phyloP scores from a whole-genome alignment of 768 basidiomycete species.

The Serpula lacrymans region DNA sequence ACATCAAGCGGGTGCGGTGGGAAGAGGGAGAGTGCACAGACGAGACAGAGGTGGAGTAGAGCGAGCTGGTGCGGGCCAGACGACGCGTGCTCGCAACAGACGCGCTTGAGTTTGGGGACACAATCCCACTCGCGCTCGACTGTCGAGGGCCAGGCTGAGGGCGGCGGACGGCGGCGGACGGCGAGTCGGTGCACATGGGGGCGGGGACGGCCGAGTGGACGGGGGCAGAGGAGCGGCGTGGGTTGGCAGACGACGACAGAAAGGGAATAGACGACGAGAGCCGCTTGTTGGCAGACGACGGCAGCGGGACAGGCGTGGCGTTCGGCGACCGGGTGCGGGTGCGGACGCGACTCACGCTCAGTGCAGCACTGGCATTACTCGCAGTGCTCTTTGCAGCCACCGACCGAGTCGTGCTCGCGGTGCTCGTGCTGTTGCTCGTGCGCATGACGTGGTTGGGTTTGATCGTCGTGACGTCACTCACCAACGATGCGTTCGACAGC shows the following conservation, averaged over 20 bases:
- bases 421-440: slow-evolving; percentile 23
- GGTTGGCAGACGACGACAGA: slow-evolving; percentile 29
- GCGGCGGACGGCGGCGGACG: slow-evolving; percentile 25
- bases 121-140: slow-evolving; percentile 12
- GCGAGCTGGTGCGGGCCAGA: slow-evolving; percentile 45
- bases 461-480: slow-evolving; percentile 51
- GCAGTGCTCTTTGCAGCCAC: slow-evolving; percentile 8
- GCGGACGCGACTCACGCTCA: slow-evolving; percentile 9
- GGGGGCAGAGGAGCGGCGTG: slow-evolving; percentile 40
- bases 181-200: slow-evolving; percentile 18
- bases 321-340: slow-evolving; percentile 43
- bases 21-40: slow-evolving; percentile 19
- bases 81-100: slow-evolving; percentile 40
- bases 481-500: slow-evolving; percentile 46
- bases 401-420: slow-evolving; percentile 10
- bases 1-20: neutral
- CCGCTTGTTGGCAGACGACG: slow-evolving; percentile 32
- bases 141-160: slow-evolving; percentile 24
- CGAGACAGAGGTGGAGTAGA: slow-evolving; percentile 18
- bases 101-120: slow-evolving; percentile 21
- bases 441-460: slow-evolving; percentile 30
- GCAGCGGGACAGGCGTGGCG: slow-evolving; percentile 44
- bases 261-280: slow-evolving; percentile 34
- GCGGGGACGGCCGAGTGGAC: slow-evolving; percentile 25
- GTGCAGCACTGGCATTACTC: slow-evolving; percentile 5